Evolutionary conservation across 306 rosid species (phyloP).

Genomic region (Casuarina equisetifolia): DNA sequence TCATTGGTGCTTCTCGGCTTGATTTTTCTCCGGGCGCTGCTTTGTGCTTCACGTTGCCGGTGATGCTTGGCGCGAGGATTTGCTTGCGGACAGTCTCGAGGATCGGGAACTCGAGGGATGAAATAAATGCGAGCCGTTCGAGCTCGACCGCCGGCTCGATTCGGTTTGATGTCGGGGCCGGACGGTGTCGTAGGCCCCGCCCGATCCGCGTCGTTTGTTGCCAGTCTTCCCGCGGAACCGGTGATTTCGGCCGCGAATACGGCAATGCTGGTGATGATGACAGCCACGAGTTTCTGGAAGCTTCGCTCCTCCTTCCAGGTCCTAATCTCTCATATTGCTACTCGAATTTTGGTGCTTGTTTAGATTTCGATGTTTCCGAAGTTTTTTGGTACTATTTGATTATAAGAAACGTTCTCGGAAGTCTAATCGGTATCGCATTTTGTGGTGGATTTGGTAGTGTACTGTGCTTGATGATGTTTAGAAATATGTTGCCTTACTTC

Average conservation of each 20-base stretch:
- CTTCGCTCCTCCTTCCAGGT: constrained; percentile 93
- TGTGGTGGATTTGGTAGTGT: neutral
- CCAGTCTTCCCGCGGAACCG: constrained; percentile 43
- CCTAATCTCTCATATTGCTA: constrained; percentile 3
- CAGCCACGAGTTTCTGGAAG: constrained; percentile 60
- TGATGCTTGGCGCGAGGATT: constrained; percentile 42
- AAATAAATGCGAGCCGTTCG: constrained; percentile 29
- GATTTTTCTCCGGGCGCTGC: no score
- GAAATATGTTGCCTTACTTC: neutral
- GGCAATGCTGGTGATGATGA: constrained; percentile 37
- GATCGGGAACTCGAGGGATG: constrained; percentile 43
- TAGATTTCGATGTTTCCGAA: neutral
- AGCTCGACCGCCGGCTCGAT: constrained; percentile 23
- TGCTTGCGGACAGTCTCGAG: constrained; percentile 36
- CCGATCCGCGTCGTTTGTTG: constrained; percentile 58
- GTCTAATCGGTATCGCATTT: neutral
- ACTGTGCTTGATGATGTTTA: neutral
- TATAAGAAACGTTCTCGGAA: neutral
- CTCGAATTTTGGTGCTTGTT: neutral
- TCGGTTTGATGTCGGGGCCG: constrained; percentile 28
- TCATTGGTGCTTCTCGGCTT: no score
- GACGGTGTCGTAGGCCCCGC: constrained; percentile 37
- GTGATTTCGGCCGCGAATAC: constrained; percentile 45
- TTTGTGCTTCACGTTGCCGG: neutral
- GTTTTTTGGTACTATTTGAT: neutral